These are phyloP conservation scores for Pelagomonas calceolata DNA, from an alignment of 108 stramenopile genomes.

Conservation along the genomic window DNA sequence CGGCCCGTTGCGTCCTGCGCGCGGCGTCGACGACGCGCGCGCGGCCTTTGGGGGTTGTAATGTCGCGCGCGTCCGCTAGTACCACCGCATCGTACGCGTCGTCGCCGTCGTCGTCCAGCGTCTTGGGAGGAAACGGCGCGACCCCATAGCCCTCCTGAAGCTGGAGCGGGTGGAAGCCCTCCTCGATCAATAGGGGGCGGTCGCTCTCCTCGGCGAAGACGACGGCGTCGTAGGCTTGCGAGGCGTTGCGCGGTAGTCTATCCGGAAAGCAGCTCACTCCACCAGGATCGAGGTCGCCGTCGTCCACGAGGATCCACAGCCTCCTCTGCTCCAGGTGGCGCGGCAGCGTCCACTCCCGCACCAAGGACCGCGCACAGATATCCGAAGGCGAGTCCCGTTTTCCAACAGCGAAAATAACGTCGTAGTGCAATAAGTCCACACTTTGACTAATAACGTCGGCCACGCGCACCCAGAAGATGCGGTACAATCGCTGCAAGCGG, in stretches of 20 bases:
- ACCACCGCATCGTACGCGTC: no score
- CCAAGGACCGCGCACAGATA: conserved; percentile 1
- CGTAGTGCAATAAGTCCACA: neutral
- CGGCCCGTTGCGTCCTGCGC: no score
- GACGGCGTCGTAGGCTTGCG: neutral
- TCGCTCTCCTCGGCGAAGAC: neutral
- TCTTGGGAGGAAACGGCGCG: neutral
- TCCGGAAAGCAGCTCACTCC: neutral
- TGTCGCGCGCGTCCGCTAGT: no score
- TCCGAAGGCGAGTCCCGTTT: conserved; percentile 17
- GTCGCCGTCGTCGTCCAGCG: no score
- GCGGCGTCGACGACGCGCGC: no score
- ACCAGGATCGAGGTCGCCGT: neutral
- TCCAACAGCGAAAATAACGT: conserved; percentile 18
- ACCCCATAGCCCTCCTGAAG: neutral
- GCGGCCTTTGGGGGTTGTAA: no score
- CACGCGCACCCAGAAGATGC: neutral
- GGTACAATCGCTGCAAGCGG: neutral
- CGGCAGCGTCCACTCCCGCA: neutral
- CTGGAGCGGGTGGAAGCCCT: neutral
- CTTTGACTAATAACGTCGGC: neutral
- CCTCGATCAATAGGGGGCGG: neutral
- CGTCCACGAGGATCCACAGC: neutral
- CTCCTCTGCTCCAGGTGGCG: neutral
- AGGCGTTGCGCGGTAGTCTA: neutral